These are phyloP conservation scores for Tuber magnatum DNA, from an alignment of 495 filamentous ascomycete genomes.

Conservation along the genomic window DNA sequence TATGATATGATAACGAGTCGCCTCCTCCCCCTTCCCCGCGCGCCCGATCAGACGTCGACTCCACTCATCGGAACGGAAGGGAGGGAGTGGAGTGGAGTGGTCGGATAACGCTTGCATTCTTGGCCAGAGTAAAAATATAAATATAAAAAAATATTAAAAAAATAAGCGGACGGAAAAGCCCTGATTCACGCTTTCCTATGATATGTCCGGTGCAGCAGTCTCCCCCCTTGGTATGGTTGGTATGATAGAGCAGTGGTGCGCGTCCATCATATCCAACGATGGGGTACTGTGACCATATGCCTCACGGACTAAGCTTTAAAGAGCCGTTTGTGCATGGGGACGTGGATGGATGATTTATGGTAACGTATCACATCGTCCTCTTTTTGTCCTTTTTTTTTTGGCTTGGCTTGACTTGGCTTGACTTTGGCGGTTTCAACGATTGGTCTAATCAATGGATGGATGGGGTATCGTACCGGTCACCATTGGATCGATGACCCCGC, in stretches of 20 bases:
- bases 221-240: background rate
- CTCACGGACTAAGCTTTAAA: background rate
- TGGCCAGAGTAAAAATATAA: no score
- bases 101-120: background rate
- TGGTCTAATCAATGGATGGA: conserved; percentile 13
- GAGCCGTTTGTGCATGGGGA: background rate
- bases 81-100: background rate
- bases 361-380: background rate
- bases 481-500: no score
- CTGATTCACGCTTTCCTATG: background rate
- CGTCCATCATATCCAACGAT: background rate
- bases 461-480: no score
- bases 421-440: background rate
- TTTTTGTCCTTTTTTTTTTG: background rate
- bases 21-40: background rate
- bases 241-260: no score
- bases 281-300: background rate
- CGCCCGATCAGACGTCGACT: background rate
- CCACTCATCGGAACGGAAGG: background rate
- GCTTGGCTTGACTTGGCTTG: no score
- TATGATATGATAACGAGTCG: background rate
- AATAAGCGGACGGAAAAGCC: background rate
- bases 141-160: no score
- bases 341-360: background rate
- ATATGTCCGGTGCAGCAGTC: background rate